Percentiles rank a stretch among this genome's conserved stretches.
Evolutionary conservation across 176 grass and related monocot genomes (phyloP).

Genomic region (Puccinellia tenuiflora): DNA sequence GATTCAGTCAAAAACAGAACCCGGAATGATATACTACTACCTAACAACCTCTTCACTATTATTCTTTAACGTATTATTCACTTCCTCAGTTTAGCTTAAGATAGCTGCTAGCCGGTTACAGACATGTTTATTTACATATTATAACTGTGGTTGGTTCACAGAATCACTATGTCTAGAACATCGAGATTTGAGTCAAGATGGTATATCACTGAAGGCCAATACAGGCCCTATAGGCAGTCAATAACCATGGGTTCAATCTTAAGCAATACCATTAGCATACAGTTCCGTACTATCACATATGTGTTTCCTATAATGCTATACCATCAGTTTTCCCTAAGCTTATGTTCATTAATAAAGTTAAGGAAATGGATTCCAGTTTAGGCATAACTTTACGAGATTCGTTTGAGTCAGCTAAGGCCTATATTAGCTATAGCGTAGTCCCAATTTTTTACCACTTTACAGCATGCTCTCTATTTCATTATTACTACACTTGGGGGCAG

Average conservation of each 20-base stretch:
- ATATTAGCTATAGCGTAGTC: background rate
- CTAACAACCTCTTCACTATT: background rate
- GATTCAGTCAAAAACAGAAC: background rate
- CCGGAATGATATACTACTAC: background rate
- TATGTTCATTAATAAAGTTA: background rate
- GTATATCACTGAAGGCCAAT: background rate
- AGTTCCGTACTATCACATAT: background rate
- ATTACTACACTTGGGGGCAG: slow-evolving; percentile 1
- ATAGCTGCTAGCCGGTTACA: background rate
- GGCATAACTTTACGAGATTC: background rate
- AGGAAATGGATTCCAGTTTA: background rate
- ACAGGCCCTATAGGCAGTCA: background rate
- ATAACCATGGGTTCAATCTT: background rate
- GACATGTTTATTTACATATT: background rate
- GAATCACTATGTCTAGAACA: background rate
- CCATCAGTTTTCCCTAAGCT: background rate
- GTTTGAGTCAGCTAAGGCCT: background rate
- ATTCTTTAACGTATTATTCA: background rate
- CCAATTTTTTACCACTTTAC: background rate
- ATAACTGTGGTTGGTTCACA: background rate
- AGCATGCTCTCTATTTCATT: background rate
- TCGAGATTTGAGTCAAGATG: background rate
- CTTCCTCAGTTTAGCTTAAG: background rate
- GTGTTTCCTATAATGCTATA: background rate
- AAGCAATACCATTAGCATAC: too few relatives aligned